Conservation (phyloP, 1,139 yeast genomes). For the Blastobotrys persicus region DNA sequence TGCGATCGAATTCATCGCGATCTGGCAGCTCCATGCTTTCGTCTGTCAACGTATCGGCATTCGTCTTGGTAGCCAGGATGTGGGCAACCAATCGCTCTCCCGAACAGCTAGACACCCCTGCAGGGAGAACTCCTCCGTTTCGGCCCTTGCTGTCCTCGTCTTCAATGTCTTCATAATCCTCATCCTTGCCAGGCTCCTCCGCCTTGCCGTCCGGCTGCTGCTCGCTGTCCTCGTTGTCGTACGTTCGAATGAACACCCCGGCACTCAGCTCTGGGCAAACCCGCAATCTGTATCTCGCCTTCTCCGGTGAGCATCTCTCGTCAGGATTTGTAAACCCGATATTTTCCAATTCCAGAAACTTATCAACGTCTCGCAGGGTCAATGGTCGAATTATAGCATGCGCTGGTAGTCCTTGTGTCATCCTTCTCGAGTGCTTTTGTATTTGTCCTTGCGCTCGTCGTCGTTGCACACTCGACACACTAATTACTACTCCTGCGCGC, state of each 20-base stretch:
- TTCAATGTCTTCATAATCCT: conserved; percentile 25
- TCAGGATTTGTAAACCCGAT: conserved; percentile 63
- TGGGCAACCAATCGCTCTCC: conserved; percentile 79
- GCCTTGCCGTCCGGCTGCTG: conserved; percentile 4
- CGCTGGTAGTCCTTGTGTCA: conserved; percentile 44
- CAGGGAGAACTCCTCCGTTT: conserved; percentile 46
- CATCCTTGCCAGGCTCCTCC: conserved; percentile 17
- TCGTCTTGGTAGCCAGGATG: conserved; percentile 76
- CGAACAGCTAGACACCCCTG: conserved; percentile 29
- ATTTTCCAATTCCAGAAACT: conserved; percentile 60
- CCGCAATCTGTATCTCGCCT: conserved; percentile 64
- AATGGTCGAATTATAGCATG: conserved; percentile 84
- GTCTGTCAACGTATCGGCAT: conserved; percentile 52
- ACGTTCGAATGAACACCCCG: conserved; percentile 79
- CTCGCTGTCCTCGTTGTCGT: conserved; percentile 30
- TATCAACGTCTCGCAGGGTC: conserved; percentile 63
- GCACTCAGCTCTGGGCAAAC: conserved; percentile 88
- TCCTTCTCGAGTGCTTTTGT: conserved; percentile 5
- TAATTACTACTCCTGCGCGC: no score
- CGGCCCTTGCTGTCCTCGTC: conserved; percentile 27
- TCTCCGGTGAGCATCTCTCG: conserved; percentile 60
- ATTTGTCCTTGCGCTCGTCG: neutral
- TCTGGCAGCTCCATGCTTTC: conserved; percentile 65
- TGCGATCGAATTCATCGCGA: conserved; percentile 30
- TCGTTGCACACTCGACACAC: no score